Evolutionary conservation across 129 eudicot genomes (phyloP), one percentile per base, ranked within the genome.

Genomic region (Tagetes erecta): DNA sequence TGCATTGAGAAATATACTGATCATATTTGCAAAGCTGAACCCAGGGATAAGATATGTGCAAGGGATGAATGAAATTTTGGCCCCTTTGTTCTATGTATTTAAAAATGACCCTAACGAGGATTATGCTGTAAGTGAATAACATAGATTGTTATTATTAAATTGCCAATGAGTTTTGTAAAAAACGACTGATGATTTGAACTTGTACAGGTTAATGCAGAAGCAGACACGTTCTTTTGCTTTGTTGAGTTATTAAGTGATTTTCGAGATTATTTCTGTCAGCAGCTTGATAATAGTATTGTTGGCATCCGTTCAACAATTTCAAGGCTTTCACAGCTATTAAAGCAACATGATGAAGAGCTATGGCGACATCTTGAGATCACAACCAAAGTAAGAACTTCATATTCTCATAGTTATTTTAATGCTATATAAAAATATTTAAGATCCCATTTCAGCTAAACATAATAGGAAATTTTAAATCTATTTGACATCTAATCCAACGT

Each of bases 41-140:
- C 99, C 99, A 12, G 97, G 96, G 59, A 88, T 95, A 84, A 85
- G 92, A 91, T 95, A 95, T 76, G 99, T 95, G 42, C 99, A 95
- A 87, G 99, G 99, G 69, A 95, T 95, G 97, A 95, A 95, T 84
- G 99, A 95, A 87, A 51, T 95, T 14, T 78, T 95, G 81, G 97
- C 99, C 27, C 99, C 99, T 39, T 85, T 95, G 68, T 95, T 67
- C 81, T 88, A 87, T 75, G 92, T 95, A 46, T 88, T 95, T 80
- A 87, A 73, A 77, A 95, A 82, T 59, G 99, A 91, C 67, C 95
- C 99, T 5, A 85, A 58, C 53, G 94, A 95, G 76, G 99, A 95
- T 53, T 83, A 85, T 77, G 87, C 81, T 52, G 99, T 91, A 79
- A 85, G 86, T 68, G 52, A 50, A 64, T 55, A 60, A 30, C 74